Conservation (phyloP, 768 basidiomycete genomes). For the Agrocybe chaxingu region DNA sequence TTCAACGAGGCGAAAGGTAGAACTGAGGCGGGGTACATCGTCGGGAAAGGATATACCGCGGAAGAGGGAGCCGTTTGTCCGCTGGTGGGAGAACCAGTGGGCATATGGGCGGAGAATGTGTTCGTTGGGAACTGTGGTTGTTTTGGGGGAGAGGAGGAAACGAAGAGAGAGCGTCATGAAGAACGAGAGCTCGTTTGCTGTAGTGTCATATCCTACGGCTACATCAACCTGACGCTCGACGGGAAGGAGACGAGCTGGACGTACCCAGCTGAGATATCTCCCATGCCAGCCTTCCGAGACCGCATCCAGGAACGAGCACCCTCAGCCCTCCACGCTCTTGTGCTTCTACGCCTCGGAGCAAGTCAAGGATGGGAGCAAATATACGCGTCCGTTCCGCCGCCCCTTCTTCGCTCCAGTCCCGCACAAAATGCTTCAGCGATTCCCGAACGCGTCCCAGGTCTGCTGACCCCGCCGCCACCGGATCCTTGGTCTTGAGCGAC, state of each 20-base stretch:
- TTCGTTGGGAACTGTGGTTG: conserved; percentile 38
- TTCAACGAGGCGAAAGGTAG: conserved; percentile 44
- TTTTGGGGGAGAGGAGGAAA: conserved; percentile 49
- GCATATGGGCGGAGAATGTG: conserved; percentile 59
- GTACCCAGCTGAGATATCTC: conserved; percentile 61
- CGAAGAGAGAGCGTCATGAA: conserved; percentile 64
- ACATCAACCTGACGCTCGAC: not conserved
- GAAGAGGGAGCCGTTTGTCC: conserved; percentile 44
- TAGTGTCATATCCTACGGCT: conserved; percentile 47
- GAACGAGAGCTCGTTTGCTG: conserved; percentile 61
- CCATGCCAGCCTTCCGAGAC: conserved; percentile 65
- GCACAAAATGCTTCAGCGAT: conserved; percentile 63
- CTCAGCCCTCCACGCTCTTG: conserved; percentile 28
- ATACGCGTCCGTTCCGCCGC: conserved; percentile 48
- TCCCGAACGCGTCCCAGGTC: conserved; percentile 54
- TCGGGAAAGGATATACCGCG: conserved; percentile 59
- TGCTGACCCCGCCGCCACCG: conserved; percentile 16
- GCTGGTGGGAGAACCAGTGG: conserved; percentile 72
- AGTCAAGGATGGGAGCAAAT: conserved; percentile 53
- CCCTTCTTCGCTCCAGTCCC: conserved; percentile 69
- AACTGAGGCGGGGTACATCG: conserved; percentile 45
- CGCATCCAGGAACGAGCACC: conserved; percentile 63
- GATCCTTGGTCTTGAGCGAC: conserved; percentile 11
- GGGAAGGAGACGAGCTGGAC: conserved; percentile 8
- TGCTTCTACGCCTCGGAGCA: conserved; percentile 30